These are phyloP conservation scores for Cyberlindnera amylophila DNA, from an alignment of 805 yeast genomes.

Conservation along the genomic window DNA sequence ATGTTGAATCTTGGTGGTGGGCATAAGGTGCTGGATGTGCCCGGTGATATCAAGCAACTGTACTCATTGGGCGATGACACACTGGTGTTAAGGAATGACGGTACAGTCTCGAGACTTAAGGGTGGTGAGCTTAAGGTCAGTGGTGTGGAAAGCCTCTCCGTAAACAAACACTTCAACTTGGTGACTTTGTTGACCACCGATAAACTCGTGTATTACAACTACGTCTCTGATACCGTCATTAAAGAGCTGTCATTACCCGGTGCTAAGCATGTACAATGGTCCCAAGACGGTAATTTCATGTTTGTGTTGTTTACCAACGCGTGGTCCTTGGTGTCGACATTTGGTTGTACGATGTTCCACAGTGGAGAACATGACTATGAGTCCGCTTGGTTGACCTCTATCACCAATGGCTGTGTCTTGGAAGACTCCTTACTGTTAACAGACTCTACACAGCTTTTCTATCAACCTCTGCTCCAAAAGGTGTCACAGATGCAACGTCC, in stretches of 20 bases:
- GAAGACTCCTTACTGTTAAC: slow-evolving; percentile 1
- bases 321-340: slow-evolving; percentile 29
- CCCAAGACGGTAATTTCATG: slow-evolving; percentile 13
- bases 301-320: slow-evolving; percentile 17
- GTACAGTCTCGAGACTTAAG: slow-evolving; percentile 2
- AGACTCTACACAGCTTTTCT: slow-evolving; percentile 9
- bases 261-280: slow-evolving; percentile 14
- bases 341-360: slow-evolving; percentile 25
- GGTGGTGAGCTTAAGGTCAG: too few relatives aligned
- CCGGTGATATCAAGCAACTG: slow-evolving; percentile 1
- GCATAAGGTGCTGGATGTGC: slow-evolving; percentile 9
- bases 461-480: slow-evolving; percentile 4
- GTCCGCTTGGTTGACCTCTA: slow-evolving; percentile 11
- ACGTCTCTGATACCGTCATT: slow-evolving; percentile 1
- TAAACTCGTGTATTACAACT: slow-evolving; percentile 10
- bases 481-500: slow-evolving; percentile 24
- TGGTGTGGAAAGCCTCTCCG: too few relatives aligned
- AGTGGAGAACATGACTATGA: slow-evolving; percentile 13
- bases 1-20: slow-evolving; percentile 17
- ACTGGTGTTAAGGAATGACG: slow-evolving; percentile 8
- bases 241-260: slow-evolving; percentile 3
- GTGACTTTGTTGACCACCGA: slow-evolving; percentile 3
- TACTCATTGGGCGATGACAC: neutral
- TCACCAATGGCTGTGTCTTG: slow-evolving; percentile 2
- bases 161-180: slow-evolving; percentile 8